A percentile compares a stretch with the other conserved stretches of the same genome.
Evolutionary conservation across 2,329 filamentous ascomycete species (phyloP).

Genomic region (Aureobasidium sp.): DNA sequence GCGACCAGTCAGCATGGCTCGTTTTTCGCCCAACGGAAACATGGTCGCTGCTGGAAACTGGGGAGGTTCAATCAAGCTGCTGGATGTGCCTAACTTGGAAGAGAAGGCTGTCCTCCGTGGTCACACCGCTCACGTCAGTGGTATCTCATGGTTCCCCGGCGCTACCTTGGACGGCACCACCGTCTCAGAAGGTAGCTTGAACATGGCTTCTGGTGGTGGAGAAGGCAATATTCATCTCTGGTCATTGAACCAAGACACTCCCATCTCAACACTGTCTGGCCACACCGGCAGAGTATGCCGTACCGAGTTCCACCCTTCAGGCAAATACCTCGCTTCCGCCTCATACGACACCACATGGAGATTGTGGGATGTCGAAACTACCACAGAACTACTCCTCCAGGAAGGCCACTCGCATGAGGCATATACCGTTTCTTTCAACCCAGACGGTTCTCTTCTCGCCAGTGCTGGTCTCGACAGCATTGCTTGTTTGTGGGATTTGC

Average conservation of each 20-base stretch:
- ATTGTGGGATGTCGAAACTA: slow-evolving; percentile 86
- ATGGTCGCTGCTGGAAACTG: slow-evolving; percentile 85
- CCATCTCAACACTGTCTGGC: slow-evolving; percentile 70
- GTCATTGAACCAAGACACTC: slow-evolving; percentile 80
- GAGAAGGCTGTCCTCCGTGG: slow-evolving; percentile 69
- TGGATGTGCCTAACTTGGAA: slow-evolving; percentile 74
- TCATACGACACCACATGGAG: slow-evolving; percentile 97
- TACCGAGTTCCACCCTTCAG: slow-evolving; percentile 90
- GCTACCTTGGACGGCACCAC: slow-evolving; percentile 64
- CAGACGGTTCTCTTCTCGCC: slow-evolving; percentile 80
- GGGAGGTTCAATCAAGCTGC: slow-evolving; percentile 79
- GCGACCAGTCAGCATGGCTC: slow-evolving; percentile 80
- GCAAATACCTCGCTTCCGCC: slow-evolving; percentile 80
- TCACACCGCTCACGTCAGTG: slow-evolving; percentile 83
- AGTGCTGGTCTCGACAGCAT: slow-evolving; percentile 93
- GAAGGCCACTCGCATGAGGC: slow-evolving; percentile 94
- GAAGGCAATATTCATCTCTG: slow-evolving; percentile 85
- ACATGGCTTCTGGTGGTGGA: slow-evolving; percentile 82
- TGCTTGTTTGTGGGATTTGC: slow-evolving; percentile 88
- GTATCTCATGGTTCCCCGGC: slow-evolving; percentile 81
- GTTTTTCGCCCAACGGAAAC: slow-evolving; percentile 79
- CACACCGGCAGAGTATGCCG: slow-evolving; percentile 83
- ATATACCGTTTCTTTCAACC: slow-evolving; percentile 82
- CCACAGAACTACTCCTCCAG: slow-evolving; percentile 75
- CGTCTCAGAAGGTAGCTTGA: slow-evolving; percentile 62